These are phyloP conservation scores for Globisporangium paddicum DNA, from an alignment of 352 stramenopile genomes.

Conservation along the genomic window DNA sequence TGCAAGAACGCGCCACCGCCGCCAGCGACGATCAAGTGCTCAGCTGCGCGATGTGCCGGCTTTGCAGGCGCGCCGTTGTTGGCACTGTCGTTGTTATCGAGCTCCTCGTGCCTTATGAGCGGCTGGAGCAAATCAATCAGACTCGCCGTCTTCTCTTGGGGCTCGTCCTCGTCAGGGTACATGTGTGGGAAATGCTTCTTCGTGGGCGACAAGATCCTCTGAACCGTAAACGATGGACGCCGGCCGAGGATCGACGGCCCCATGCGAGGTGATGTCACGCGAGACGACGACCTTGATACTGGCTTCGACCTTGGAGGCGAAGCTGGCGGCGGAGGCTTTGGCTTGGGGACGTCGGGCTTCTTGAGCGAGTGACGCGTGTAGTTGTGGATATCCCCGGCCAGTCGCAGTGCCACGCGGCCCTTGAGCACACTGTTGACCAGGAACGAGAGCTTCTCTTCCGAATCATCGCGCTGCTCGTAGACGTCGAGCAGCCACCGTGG, in stretches of 20 bases:
- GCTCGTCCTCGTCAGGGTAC: slow-evolving; percentile 25
- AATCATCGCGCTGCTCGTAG: slow-evolving; percentile 70
- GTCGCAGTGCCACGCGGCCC: slow-evolving; percentile 63
- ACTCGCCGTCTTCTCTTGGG: not conserved
- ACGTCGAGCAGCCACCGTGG: slow-evolving; percentile 89
- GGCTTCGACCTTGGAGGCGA: not conserved
- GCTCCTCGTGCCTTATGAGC: not conserved
- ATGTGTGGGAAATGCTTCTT: slow-evolving; percentile 82
- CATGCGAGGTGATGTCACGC: slow-evolving; percentile 12
- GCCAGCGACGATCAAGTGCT: slow-evolving; percentile 86
- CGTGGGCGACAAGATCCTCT: slow-evolving; percentile 32
- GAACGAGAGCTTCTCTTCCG: slow-evolving; percentile 76
- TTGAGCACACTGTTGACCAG: slow-evolving; percentile 71
- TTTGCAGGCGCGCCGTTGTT: not conserved
- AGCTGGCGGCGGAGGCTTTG: not conserved
- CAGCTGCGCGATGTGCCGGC: slow-evolving; percentile 17
- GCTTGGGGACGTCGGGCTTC: not conserved
- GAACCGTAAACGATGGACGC: slow-evolving; percentile 11
- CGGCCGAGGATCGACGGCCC: slow-evolving; percentile 8
- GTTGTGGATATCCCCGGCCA: slow-evolving; percentile 93
- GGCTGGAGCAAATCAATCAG: not conserved
- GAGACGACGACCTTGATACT: not conserved
- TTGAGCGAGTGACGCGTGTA: slow-evolving; percentile 85
- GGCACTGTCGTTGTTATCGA: not conserved
- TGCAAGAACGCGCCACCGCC: slow-evolving; percentile 89